Evolutionary conservation across 306 rosid genomes (phyloP).

Genomic region (Cicer pinnatifidum): DNA sequence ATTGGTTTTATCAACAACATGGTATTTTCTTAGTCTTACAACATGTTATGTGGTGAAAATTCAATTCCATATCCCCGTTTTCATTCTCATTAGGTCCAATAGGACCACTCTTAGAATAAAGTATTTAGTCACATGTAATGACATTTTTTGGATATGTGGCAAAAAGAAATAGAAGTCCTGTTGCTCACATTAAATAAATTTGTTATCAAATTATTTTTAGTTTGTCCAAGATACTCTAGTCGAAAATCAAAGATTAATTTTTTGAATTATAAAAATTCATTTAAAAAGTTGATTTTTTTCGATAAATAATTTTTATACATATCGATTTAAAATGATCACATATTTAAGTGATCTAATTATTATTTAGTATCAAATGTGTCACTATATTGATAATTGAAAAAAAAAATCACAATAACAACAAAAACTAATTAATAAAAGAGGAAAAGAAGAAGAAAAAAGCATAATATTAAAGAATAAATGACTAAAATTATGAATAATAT

Average conservation of each 20-base stretch:
- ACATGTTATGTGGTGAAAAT: background rate
- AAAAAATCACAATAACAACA: constrained; percentile 56
- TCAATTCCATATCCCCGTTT: constrained; percentile 14
- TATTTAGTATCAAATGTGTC: too few species aligned
- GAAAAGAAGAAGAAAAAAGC: constrained; percentile 37
- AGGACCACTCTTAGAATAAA: background rate
- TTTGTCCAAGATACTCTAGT: too few species aligned
- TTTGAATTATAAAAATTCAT: too few species aligned
- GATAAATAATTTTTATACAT: too few species aligned
- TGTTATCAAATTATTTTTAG: too few species aligned
- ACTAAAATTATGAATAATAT: constrained; percentile 47
- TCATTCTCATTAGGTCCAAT: constrained; percentile 21
- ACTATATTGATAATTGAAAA: constrained; percentile 41
- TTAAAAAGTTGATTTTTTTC: too few species aligned
- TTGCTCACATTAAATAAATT: constrained; percentile 38
- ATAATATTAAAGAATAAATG: constrained; percentile 40
- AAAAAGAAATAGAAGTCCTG: constrained; percentile 40
- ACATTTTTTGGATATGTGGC: constrained; percentile 53
- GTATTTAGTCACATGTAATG: constrained; percentile 49
- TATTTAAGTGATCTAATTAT: too few species aligned
- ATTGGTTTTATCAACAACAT: constrained; percentile 36
- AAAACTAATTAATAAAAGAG: constrained; percentile 45
- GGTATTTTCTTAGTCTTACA: background rate
- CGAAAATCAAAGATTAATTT: too few species aligned
- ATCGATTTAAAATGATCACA: too few species aligned